Evolutionary conservation across 495 filamentous ascomycete species (phyloP).

Genomic region (Penicillium samsonianum): DNA sequence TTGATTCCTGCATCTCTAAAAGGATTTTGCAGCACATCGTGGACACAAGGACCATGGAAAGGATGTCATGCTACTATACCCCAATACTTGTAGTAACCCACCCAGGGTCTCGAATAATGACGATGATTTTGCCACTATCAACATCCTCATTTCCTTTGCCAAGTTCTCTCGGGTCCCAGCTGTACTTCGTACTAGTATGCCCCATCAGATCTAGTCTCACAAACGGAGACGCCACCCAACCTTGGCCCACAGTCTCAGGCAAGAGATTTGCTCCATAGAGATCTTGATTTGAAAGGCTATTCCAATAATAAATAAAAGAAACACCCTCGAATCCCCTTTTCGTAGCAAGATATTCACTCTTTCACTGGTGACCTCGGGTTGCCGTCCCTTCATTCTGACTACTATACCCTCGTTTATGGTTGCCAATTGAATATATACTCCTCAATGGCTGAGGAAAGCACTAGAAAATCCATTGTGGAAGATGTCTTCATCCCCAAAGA

Average conservation of each 20-base stretch:
- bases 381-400: constrained; percentile 1
- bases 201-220: constrained; percentile 2
- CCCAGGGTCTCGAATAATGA: not conserved
- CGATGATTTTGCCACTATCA: not conserved
- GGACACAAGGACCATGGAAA: not conserved
- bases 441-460: constrained; percentile 13
- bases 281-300: not conserved
- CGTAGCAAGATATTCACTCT: not conserved
- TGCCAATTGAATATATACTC: not conserved
- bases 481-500: constrained; percentile 25
- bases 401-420: not conserved
- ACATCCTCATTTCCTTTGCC: not conserved
- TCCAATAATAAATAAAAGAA: constrained; percentile 4
- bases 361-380: constrained; percentile 1
- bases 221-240: not conserved
- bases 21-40: not conserved
- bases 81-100: not conserved
- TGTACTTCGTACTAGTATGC: constrained; percentile 2
- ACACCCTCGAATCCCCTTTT: not conserved
- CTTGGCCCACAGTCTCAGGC: constrained; percentile 3
- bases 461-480: constrained; percentile 22
- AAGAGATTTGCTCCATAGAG: not conserved
- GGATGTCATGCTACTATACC: not conserved
- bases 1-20: not conserved
- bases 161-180: not conserved